phyloP scores from a whole-genome alignment of 768 basidiomycete genomes.

The Phanerodontia chrysosporium region DNA sequence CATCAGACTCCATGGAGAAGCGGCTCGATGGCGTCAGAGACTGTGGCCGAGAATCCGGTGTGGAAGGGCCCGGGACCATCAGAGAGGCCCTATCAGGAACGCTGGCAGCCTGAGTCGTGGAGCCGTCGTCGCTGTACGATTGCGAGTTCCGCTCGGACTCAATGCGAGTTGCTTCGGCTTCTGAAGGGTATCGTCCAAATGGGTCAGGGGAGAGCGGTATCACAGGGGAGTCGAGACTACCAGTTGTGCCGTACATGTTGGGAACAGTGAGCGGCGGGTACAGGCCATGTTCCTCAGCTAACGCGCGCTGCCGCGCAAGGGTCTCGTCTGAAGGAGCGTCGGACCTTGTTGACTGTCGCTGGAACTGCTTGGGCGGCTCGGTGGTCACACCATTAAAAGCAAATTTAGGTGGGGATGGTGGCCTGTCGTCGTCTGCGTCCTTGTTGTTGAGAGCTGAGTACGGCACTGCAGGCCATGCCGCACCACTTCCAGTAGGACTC shows the following conservation, averaged over 20 bases:
- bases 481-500: conserved; percentile 10
- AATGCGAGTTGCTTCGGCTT: neutral
- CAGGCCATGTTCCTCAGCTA: conserved; percentile 45
- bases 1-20: conserved; percentile 70
- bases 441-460: conserved; percentile 31
- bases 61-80: conserved; percentile 6
- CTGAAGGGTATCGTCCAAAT: conserved; percentile 68
- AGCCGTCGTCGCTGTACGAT: conserved; percentile 1
- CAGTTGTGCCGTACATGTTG: conserved; percentile 20
- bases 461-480: conserved; percentile 42
- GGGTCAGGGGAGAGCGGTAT: conserved; percentile 85
- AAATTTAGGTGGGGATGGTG: conserved; percentile 55
- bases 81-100: conserved; percentile 5
- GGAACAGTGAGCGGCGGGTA: conserved; percentile 40
- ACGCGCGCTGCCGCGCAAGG: conserved; percentile 38
- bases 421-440: conserved; percentile 23
- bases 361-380: conserved; percentile 43
- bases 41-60: conserved; percentile 13
- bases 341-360: conserved; percentile 22
- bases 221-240: conserved; percentile 46
- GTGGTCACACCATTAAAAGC: conserved; percentile 69
- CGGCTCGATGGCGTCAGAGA: conserved; percentile 36
- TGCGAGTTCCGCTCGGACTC: neutral
- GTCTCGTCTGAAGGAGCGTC: conserved; percentile 41
- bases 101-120: neutral